phyloP scores from a whole-genome alignment of 768 basidiomycete genomes.

The Boletus sensibilis region DNA sequence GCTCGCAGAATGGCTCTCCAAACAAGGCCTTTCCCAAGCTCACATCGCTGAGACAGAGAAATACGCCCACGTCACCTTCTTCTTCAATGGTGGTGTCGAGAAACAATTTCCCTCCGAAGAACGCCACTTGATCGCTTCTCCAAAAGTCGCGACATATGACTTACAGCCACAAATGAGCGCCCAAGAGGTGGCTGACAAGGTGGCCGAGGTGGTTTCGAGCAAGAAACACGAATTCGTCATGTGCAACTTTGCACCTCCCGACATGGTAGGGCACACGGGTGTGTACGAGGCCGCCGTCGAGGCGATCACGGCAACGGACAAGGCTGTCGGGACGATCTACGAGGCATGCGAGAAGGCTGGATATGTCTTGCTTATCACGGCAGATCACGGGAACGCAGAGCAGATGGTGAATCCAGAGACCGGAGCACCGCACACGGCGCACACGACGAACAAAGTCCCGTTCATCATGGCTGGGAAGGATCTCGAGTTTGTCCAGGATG shows the following conservation, averaged over 20 bases:
- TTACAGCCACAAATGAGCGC: conserved; percentile 88
- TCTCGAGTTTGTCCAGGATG: conserved; percentile 52
- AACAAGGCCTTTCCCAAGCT: conserved; percentile 77
- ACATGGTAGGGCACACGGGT: conserved; percentile 97
- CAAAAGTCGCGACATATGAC: conserved; percentile 94
- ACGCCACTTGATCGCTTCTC: conserved; percentile 85
- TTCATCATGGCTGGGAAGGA: conserved; percentile 81
- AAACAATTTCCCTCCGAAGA: conserved; percentile 85
- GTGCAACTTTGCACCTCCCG: conserved; percentile 97
- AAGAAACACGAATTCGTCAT: conserved; percentile 84
- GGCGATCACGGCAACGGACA: conserved; percentile 86
- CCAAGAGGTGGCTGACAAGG: conserved; percentile 85
- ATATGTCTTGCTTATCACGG: conserved; percentile 84
- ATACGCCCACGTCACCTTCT: conserved; percentile 97
- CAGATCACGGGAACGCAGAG: conserved; percentile 96
- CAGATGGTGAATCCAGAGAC: conserved; percentile 87
- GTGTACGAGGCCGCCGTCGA: conserved; percentile 87
- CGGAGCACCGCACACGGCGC: conserved; percentile 87
- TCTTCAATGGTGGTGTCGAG: conserved; percentile 97
- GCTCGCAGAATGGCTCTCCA: conserved; percentile 86
- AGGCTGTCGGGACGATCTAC: conserved; percentile 84
- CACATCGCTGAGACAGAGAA: conserved; percentile 99
- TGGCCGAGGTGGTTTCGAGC: conserved; percentile 77
- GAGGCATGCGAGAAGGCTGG: conserved; percentile 82
- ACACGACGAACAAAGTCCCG: conserved; percentile 84